Percentiles rank a stretch among this genome's conserved stretches.
phyloP scores from a whole-genome alignment of 2,329 filamentous ascomycete species.

The Colletotrichum sp. region DNA sequence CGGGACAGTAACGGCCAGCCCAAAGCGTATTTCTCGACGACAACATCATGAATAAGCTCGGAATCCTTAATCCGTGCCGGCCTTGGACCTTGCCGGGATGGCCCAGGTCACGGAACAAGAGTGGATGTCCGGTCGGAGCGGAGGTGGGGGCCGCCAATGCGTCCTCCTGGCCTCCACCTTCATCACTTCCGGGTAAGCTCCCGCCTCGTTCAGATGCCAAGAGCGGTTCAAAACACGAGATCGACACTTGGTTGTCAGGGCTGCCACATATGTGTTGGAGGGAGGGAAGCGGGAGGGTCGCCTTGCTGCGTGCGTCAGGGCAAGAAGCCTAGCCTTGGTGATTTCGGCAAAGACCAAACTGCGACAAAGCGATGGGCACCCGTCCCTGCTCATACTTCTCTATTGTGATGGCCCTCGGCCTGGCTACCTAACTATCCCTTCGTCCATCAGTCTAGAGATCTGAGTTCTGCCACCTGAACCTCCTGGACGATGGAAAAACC shows the following conservation, averaged over 20 bases:
- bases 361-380: not conserved
- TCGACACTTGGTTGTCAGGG: not conserved
- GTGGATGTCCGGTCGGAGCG: not conserved
- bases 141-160: not conserved
- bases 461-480: not conserved
- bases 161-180: not conserved
- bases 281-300: not conserved
- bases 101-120: not conserved
- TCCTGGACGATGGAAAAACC: not conserved
- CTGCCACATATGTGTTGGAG: not conserved
- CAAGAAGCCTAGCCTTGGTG: not conserved
- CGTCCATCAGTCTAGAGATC: not conserved
- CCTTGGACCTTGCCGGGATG: not conserved
- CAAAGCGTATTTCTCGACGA: not conserved
- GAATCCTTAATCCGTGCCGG: not conserved
- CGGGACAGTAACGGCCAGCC: not conserved
- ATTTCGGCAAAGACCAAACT: not conserved
- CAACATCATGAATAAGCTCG: not conserved
- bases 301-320: not conserved
- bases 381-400: not conserved
- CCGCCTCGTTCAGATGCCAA: not conserved
- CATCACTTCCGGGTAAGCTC: not conserved
- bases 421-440: not conserved
- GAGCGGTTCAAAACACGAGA: not conserved
- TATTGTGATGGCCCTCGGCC: not conserved